Evolutionary conservation across 1,284 basidiomycete genomes (phyloP).

Genomic region (Ustilago crameri): DNA sequence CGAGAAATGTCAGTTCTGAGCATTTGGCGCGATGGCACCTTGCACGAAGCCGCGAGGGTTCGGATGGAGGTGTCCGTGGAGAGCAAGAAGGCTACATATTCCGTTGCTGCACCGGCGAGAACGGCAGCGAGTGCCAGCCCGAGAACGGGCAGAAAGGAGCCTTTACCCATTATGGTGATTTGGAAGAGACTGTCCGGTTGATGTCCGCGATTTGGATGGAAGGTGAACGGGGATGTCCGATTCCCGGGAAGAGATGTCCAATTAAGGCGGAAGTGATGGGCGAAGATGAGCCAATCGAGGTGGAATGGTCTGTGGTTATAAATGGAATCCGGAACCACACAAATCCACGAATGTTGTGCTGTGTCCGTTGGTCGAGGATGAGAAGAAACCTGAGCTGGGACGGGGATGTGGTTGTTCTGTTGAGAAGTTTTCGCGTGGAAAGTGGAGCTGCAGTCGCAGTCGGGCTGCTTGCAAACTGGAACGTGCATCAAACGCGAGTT

Average conservation of each 20-base stretch:
- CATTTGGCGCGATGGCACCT: constrained; percentile 35
- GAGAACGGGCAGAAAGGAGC: constrained; percentile 31
- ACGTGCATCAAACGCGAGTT: constrained; percentile 35
- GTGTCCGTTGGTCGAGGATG: background rate
- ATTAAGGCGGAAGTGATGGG: background rate
- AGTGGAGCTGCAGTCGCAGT: constrained; percentile 1
- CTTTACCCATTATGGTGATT: constrained; percentile 25
- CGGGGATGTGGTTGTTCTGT: background rate
- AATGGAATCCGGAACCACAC: too few relatives aligned
- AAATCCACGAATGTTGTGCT: too few relatives aligned
- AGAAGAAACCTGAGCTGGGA: too few relatives aligned
- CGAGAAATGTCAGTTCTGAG: constrained; percentile 38
- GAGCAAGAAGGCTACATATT: constrained; percentile 23
- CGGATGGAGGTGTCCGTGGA: constrained; percentile 25
- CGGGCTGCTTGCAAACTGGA: constrained; percentile 18
- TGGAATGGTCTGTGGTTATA: background rate
- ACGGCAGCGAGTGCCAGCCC: constrained; percentile 29
- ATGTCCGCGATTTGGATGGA: background rate
- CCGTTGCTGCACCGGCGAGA: constrained; percentile 27
- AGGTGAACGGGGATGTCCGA: background rate
- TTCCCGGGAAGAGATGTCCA: background rate
- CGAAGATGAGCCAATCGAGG: background rate
- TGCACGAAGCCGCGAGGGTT: constrained; percentile 14
- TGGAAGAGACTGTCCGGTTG: background rate
- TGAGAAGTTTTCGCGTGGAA: background rate